These are phyloP conservation scores for Candida ascalaphidarum DNA, from an alignment of 805 yeast genomes.

Conservation along the genomic window DNA sequence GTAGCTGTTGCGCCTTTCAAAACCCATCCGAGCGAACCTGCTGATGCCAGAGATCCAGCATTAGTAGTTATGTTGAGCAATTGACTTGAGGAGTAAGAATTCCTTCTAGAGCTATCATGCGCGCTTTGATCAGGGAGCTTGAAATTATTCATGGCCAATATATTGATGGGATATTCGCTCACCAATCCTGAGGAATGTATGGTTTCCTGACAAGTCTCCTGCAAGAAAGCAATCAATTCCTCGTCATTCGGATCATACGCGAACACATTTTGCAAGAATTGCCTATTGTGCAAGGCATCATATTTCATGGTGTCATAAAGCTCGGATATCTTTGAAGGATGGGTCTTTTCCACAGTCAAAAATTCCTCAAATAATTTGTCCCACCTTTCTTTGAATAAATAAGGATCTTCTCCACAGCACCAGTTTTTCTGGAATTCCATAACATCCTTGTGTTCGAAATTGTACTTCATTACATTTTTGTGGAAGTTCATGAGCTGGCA, in stretches of 20 bases:
- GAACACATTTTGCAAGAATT: conserved; percentile 77
- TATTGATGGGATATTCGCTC: conserved; percentile 64
- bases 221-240: conserved; percentile 21
- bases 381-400: conserved; percentile 91
- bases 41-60: conserved; percentile 34
- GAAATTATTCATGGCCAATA: conserved; percentile 69
- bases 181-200: conserved; percentile 48
- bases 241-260: conserved; percentile 46
- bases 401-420: conserved; percentile 97
- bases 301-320: conserved; percentile 97
- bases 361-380: conserved; percentile 92
- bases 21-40: conserved; percentile 73
- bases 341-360: conserved; percentile 87
- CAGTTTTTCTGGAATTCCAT: conserved; percentile 65
- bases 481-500: conserved; percentile 94
- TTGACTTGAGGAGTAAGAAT: conserved; percentile 15
- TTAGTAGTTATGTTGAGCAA: conserved; percentile 11
- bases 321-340: conserved; percentile 94
- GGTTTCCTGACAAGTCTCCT: conserved; percentile 34
- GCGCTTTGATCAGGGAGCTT: conserved; percentile 40
- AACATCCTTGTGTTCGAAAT: conserved; percentile 61
- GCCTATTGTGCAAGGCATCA: conserved; percentile 93
- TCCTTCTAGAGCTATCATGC: conserved; percentile 9
- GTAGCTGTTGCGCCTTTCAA: conserved; percentile 33
- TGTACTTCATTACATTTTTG: conserved; percentile 71